A percentile compares a stretch with the other conserved stretches of the same genome.
Evolutionary conservation across 2,329 filamentous ascomycete species (phyloP).

Genomic region (Grosmannia serpens): DNA sequence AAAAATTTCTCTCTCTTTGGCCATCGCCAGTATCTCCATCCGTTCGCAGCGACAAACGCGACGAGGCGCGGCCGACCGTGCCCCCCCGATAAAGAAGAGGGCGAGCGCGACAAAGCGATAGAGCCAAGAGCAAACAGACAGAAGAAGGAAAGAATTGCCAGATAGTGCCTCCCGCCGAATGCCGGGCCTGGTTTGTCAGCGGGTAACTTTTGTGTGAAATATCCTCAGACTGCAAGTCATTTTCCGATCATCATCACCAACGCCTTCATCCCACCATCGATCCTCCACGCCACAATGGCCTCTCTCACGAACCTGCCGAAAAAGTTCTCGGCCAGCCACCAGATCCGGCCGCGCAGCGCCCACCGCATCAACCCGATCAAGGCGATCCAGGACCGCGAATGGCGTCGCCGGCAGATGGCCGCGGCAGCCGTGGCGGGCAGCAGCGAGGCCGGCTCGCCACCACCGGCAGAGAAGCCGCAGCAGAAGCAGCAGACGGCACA

Average conservation of each 20-base stretch:
- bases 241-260: not conserved
- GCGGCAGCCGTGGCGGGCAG: conserved; percentile 15
- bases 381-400: conserved; percentile 40
- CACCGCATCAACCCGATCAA: conserved; percentile 33
- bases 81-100: not conserved
- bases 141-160: not conserved
- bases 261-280: too few species aligned
- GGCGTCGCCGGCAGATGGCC: conserved; percentile 27
- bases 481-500: not conserved
- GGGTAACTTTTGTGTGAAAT: too few species aligned
- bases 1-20: not conserved
- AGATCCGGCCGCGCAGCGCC: conserved; percentile 14
- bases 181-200: too few species aligned
- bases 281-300: not conserved
- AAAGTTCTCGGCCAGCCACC: conserved; percentile 12
- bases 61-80: not conserved
- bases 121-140: not conserved
- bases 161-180: too few species aligned
- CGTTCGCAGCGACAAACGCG: not conserved
- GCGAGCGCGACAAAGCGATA: not conserved
- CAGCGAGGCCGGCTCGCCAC: conserved; percentile 2
- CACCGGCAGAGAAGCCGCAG: not conserved
- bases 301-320: conserved; percentile 13
- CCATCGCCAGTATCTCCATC: not conserved
- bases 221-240: not conserved